A percentile compares a stretch with the other conserved stretches of the same genome.
Evolutionary conservation across 2,329 filamentous ascomycete species (phyloP).

Genomic region (Aspergillus proliferans): DNA sequence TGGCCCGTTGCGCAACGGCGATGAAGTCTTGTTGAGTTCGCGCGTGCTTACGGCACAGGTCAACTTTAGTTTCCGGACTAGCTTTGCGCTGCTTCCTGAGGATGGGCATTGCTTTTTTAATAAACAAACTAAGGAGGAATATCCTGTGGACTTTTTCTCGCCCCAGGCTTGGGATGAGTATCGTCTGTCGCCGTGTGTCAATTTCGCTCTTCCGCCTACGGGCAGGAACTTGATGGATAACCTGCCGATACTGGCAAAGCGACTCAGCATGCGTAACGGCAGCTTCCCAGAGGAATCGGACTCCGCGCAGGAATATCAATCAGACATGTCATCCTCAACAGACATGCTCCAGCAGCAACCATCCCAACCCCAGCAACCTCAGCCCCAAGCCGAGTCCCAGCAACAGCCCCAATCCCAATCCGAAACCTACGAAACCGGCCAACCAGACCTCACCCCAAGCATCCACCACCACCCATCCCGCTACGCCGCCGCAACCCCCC

Average conservation of each 20-base stretch:
- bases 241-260: slow-evolving; percentile 35
- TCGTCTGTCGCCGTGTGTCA: slow-evolving; percentile 70
- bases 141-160: slow-evolving; percentile 78
- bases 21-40: slow-evolving; percentile 82
- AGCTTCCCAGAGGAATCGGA: slow-evolving; percentile 1
- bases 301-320: background rate
- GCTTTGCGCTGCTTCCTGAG: slow-evolving; percentile 76
- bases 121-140: slow-evolving; percentile 70
- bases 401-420: background rate
- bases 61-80: slow-evolving; percentile 85
- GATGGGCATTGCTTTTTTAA: slow-evolving; percentile 85
- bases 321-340: background rate
- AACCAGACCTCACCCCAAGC: background rate
- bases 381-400: background rate
- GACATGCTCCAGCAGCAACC: background rate
- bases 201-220: slow-evolving; percentile 57
- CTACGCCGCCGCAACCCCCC: slow-evolving; percentile 9
- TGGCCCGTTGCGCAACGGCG: slow-evolving; percentile 83
- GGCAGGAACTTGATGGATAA: slow-evolving; percentile 27
- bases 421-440: background rate
- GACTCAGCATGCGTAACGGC: slow-evolving; percentile 28
- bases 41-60: slow-evolving; percentile 86
- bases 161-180: slow-evolving; percentile 72
- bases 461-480: slow-evolving; percentile 5
- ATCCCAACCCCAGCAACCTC: too few species aligned